Evolutionary conservation across 2,329 filamentous ascomycete species (phyloP).

Genomic region (Cladophialophora immunda): DNA sequence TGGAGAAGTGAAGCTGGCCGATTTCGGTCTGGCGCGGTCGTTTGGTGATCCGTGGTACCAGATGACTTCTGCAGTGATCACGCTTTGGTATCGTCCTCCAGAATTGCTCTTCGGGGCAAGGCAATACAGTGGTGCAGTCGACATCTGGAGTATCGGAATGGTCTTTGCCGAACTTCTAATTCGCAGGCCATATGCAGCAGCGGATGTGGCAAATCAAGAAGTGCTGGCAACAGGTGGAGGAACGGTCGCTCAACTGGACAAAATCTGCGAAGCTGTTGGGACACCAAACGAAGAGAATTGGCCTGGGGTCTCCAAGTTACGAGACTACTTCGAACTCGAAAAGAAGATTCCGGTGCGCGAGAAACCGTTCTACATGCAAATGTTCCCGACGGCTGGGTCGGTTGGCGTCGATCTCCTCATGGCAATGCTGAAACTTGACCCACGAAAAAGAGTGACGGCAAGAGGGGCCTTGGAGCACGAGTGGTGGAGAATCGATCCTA

Average conservation of each 20-base stretch:
- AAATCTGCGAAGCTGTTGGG: slow-evolving; percentile 85
- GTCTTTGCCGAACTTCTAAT: slow-evolving; percentile 92
- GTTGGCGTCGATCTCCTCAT: slow-evolving; percentile 89
- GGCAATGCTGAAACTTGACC: slow-evolving; percentile 84
- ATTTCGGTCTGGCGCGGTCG: slow-evolving; percentile 91
- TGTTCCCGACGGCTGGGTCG: slow-evolving; percentile 81
- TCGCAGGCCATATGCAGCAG: slow-evolving; percentile 82
- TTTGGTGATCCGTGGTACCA: slow-evolving; percentile 87
- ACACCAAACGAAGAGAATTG: slow-evolving; percentile 94
- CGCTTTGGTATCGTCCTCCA: slow-evolving; percentile 93
- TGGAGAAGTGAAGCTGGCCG: slow-evolving; percentile 92
- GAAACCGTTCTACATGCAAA: slow-evolving; percentile 75
- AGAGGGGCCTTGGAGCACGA: slow-evolving; percentile 78
- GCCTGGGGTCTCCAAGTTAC: slow-evolving; percentile 85
- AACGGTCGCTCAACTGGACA: slow-evolving; percentile 77
- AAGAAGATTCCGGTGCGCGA: slow-evolving; percentile 67
- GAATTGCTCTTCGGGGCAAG: slow-evolving; percentile 91
- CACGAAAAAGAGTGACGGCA: slow-evolving; percentile 82
- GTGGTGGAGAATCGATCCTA: slow-evolving; percentile 87
- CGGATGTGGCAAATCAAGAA: slow-evolving; percentile 71
- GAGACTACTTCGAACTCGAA: slow-evolving; percentile 75
- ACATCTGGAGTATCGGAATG: slow-evolving; percentile 91
- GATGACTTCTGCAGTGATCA: slow-evolving; percentile 97
- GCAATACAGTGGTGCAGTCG: slow-evolving; percentile 89
- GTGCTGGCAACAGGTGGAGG: slow-evolving; percentile 34